Evolutionary conservation across 768 basidiomycete species (phyloP), one percentile per base, ranked within the genome.

Genomic region (Auriscalpium vulgare): DNA sequence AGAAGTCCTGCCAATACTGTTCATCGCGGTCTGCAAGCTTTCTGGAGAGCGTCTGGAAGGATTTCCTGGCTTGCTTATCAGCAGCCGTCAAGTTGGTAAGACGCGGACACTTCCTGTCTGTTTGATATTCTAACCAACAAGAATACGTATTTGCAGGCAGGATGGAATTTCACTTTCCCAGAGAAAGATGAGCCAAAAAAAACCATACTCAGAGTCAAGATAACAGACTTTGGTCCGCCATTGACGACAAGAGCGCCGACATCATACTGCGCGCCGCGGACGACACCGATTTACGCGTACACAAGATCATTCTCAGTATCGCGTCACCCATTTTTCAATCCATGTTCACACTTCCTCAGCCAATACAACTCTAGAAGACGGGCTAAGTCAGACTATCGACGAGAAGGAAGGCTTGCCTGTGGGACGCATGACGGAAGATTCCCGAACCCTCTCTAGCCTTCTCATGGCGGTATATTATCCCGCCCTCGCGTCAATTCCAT

Each of bases 211-310:
- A n/a, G n/a, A n/a, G n/a, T n/a, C n/a, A 29, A 29, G 29, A 29
- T 29, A 29, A 29, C 29, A 29, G 8, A 13, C 8, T 43, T 43
- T 17, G 40, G 40, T 17, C 40, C 40, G 3, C 56, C 56, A 17
- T 57, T 21, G 51, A 57, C 38, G 51, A 53, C 16, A 19, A 49
- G 37, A 51, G 52, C 34, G 56, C 51, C 16, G 60, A 63, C 50
- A 37, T 56, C 37, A 49, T 59, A 45, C 37, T 63, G 6, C 58
- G 56, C 8, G 61, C 62, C 2, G 13, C 38, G 1, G 62, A 63
- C 34, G 37, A 48, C 47, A 21, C 57, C 16, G 53, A 59, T 17
- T 63, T 59, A 19, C 57, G 44, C 9, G 55, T 59, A 13, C 56
- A 63, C 48, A 53, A 50, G 34, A 37, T 56, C 40, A 53, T 63